Conservation (phyloP, 2,329 filamentous ascomycete genomes). For the Sarocladium kiliense region DNA sequence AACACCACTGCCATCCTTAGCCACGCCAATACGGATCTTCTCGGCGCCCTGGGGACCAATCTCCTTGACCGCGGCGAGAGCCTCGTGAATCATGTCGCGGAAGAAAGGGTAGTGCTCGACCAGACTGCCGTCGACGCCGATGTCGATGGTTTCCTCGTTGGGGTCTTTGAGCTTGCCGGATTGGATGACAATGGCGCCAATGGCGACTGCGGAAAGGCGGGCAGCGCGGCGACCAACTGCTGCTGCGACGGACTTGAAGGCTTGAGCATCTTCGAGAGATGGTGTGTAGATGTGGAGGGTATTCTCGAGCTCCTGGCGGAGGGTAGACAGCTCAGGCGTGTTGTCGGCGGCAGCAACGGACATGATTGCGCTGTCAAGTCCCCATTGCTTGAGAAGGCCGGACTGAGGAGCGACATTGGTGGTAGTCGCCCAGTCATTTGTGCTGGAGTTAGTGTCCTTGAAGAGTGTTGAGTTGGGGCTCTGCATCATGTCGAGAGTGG, state of each 20-base stretch:
- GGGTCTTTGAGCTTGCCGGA: constrained; percentile 64
- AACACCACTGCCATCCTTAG: constrained; percentile 82
- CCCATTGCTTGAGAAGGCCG: constrained; percentile 74
- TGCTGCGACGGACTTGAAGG: constrained; percentile 76
- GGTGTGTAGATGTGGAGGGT: constrained; percentile 71
- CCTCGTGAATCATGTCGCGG: constrained; percentile 80
- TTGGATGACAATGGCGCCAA: constrained; percentile 78
- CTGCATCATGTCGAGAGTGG: constrained; percentile 67
- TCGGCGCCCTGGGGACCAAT: constrained; percentile 76
- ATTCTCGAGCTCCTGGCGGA: constrained; percentile 73
- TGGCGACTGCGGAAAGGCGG: constrained; percentile 78
- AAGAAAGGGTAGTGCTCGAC: constrained; percentile 96
- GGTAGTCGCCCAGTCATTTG: constrained; percentile 65
- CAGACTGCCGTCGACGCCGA: constrained; percentile 90
- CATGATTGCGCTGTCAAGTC: constrained; percentile 84
- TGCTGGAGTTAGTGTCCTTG: constrained; percentile 63
- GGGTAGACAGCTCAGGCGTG: constrained; percentile 63
- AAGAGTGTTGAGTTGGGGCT: constrained; percentile 66
- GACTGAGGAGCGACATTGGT: constrained; percentile 63
- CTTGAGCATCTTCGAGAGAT: constrained; percentile 77
- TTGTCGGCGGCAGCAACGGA: constrained; percentile 80
- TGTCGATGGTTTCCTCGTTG: constrained; percentile 70
- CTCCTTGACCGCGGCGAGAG: constrained; percentile 67
- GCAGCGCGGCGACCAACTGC: constrained; percentile 87
- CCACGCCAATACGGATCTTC: constrained; percentile 88